A percentile compares a stretch with the other conserved stretches of the same genome.
Evolutionary conservation across 768 basidiomycete species (phyloP).

Genomic region (Termitomyces sp.): DNA sequence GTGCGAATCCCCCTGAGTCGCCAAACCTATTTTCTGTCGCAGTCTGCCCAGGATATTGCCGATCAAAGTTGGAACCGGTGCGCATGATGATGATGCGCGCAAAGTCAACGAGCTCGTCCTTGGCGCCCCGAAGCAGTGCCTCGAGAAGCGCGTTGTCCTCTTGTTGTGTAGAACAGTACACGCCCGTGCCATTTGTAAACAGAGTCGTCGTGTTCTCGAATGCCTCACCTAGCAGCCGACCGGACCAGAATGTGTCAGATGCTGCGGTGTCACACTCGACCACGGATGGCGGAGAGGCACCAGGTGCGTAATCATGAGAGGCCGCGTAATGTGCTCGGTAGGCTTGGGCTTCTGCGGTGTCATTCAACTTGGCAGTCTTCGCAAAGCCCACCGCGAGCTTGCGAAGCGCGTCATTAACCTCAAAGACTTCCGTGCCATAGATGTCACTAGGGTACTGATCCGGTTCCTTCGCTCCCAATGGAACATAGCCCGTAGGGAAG

Average conservation of each 20-base stretch:
- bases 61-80: constrained; percentile 13
- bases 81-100: constrained; percentile 14
- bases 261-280: constrained; percentile 16
- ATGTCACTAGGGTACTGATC: constrained; percentile 8
- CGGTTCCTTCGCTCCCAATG: constrained; percentile 7
- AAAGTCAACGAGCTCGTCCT: constrained; percentile 11
- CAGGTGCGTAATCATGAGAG: not conserved
- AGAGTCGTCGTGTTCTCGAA: constrained; percentile 11
- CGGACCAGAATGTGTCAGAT: constrained; percentile 12
- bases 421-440: constrained; percentile 17
- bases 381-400: constrained; percentile 2
- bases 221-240: constrained; percentile 4
- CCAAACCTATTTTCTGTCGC: constrained; percentile 10
- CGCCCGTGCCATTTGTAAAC: constrained; percentile 14
- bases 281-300: constrained; percentile 10
- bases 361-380: constrained; percentile 4
- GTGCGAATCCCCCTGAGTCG: constrained; percentile 3
- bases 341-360: constrained; percentile 1
- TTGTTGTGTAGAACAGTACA: constrained; percentile 14
- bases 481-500: constrained; percentile 15
- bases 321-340: not conserved
- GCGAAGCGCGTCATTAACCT: constrained; percentile 13
- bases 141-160: constrained; percentile 15
- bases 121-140: constrained; percentile 12
- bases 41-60: constrained; percentile 11